Conservation (phyloP, 2,329 filamentous ascomycete species). For the Claviceps pazoutovae region DNA sequence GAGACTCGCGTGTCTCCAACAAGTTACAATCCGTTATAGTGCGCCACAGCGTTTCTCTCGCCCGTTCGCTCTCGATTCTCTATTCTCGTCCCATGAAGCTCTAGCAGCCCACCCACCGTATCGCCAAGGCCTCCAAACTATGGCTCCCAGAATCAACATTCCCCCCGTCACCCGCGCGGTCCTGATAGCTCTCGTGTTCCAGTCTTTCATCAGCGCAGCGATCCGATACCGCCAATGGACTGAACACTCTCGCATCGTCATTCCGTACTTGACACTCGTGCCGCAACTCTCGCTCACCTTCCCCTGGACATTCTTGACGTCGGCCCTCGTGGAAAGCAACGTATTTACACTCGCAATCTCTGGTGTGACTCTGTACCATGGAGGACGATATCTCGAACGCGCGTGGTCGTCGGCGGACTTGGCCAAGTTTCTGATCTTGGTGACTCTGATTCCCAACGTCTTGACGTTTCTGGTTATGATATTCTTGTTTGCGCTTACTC, state of each 20-base stretch:
- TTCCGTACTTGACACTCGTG: slow-evolving; percentile 79
- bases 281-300: slow-evolving; percentile 74
- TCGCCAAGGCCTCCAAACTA: slow-evolving; percentile 18
- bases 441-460: slow-evolving; percentile 67
- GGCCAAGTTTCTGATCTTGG: slow-evolving; percentile 72
- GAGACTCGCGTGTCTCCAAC: background rate
- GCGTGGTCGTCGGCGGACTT: slow-evolving; percentile 91
- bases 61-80: background rate
- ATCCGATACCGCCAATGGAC: slow-evolving; percentile 61
- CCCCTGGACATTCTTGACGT: slow-evolving; percentile 82
- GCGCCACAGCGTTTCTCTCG: background rate
- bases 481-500: slow-evolving; percentile 56
- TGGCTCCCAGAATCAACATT: slow-evolving; percentile 79
- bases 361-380: slow-evolving; percentile 70
- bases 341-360: slow-evolving; percentile 73
- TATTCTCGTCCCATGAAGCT: background rate
- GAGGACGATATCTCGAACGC: slow-evolving; percentile 86
- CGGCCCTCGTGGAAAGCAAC: slow-evolving; percentile 85
- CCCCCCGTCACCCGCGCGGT: slow-evolving; percentile 79
- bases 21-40: background rate
- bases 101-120: background rate
- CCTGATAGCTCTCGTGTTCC: slow-evolving; percentile 57
- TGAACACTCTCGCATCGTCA: slow-evolving; percentile 48
- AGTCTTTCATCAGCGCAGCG: slow-evolving; percentile 71
- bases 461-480: slow-evolving; percentile 61